Conservation (phyloP, 257 asterid species). For the Verbascum thapsus region DNA sequence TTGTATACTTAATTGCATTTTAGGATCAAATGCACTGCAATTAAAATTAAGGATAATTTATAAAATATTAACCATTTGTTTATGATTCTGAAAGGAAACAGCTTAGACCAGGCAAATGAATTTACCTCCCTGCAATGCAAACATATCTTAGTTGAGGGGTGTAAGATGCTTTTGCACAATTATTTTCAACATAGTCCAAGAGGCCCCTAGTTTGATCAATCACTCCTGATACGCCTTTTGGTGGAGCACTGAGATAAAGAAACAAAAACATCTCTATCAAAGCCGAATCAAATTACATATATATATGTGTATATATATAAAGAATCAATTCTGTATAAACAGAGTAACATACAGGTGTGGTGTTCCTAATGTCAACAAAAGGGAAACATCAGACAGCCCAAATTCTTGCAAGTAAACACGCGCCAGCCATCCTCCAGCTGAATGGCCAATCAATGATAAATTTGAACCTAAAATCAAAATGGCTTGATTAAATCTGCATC, state of each 20-base stretch:
- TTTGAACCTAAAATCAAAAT: constrained; percentile 60
- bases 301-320: background rate
- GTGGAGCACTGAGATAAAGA: constrained; percentile 63
- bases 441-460: constrained; percentile 84
- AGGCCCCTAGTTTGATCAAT: constrained; percentile 96
- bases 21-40: too few species aligned
- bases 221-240: constrained; percentile 88
- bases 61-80: too few species aligned
- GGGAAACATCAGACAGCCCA: constrained; percentile 61
- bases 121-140: constrained; percentile 92
- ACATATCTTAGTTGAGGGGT: constrained; percentile 82
- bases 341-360: constrained; percentile 73
- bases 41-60: too few species aligned
- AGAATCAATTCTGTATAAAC: background rate
- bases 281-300: constrained; percentile 9
- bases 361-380: constrained; percentile 85
- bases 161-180: constrained; percentile 83
- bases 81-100: background rate
- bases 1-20: too few species aligned
- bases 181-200: constrained; percentile 73
- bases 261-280: constrained; percentile 1
- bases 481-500: constrained; percentile 29
- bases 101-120: constrained; percentile 1
- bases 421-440: constrained; percentile 99
- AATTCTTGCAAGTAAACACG: constrained; percentile 87